Evolutionary conservation across 2,329 filamentous ascomycete species (phyloP), one percentile per base, ranked within the genome.

Genomic region (Talaromyces sp.): DNA sequence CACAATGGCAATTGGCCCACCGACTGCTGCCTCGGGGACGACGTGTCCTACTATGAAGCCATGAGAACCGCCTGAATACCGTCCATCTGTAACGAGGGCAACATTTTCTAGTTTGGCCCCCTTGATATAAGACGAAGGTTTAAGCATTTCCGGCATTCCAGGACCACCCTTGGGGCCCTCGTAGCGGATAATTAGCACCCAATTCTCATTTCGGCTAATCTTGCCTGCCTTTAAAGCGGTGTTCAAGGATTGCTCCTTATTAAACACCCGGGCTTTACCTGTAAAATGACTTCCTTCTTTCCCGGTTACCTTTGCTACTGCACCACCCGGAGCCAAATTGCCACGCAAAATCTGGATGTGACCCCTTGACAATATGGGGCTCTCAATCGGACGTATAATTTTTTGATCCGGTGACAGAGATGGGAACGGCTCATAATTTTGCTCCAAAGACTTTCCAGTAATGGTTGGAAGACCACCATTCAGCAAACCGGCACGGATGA

Each of bases 31-130:
- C 78, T 96, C 91, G 27, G 91, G 91, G 43, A 93, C 90, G 63
- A 96, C 89, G 76, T 95, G 90, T 1, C 90, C 90, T 69, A 95
- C 93, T 66, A 95, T 80, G 83, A 95, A 95, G 43, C 90, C 90
- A 82, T 95, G 90, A 63, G 85, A 89, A 56, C 90, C 91, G 61
- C 91, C 91, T 8, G 73, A 76, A 70, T 76, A 77, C 55, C 75
- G 73, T 21, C 88, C 88, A 68, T 91, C 88, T 0, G 88, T 91
- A 73, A 91, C 87, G 38, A 91, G 78, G 3, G 88, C 88, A 24
- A 89, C 87, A 61, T 87, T 78, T 52, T 87, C 87, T 9, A 90
- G 81, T n/a, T 87, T 87, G 24, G 86, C 86, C n/a, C 88, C 88
- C 87, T 90, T 90, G 71, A 90, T 87, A 29, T 87, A 86, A 14